Percentiles rank a stretch among this genome's conserved stretches.
These are phyloP conservation scores for Pseudocercospora fijiensis DNA, from an alignment of 2,329 filamentous ascomycete species.

Conservation along the genomic window DNA sequence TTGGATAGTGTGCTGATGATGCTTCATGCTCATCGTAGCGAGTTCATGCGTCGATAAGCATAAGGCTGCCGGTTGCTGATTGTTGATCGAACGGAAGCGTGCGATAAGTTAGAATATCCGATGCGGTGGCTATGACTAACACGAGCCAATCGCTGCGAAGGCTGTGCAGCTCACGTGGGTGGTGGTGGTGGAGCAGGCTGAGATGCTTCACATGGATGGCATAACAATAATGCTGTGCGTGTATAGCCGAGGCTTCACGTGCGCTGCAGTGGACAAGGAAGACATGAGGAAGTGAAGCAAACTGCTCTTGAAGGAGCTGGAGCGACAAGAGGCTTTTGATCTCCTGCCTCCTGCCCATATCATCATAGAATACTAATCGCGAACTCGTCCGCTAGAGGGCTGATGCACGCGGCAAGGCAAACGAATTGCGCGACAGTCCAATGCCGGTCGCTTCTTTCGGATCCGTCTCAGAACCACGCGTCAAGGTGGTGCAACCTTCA, in stretches of 20 bases:
- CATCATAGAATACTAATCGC: not conserved
- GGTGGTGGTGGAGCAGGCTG: not conserved
- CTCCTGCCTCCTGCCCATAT: not conserved
- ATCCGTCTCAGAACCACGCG: slow-evolving; percentile 10
- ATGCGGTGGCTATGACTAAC: not conserved
- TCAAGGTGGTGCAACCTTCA: slow-evolving; percentile 8
- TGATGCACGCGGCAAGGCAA: slow-evolving; percentile 16
- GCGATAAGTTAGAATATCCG: not conserved
- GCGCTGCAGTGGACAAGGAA: not conserved
- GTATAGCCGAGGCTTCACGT: not conserved
- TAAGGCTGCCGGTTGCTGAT: slow-evolving; percentile 6
- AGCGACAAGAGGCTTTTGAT: slow-evolving; percentile 2
- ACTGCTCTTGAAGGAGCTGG: not conserved
- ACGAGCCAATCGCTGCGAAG: not conserved
- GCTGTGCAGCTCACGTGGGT: slow-evolving; percentile 4
- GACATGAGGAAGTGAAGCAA: slow-evolving; percentile 9
- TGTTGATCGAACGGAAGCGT: not conserved
- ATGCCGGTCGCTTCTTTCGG: slow-evolving; percentile 16
- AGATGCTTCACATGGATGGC: not conserved
- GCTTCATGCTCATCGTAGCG: slow-evolving; percentile 26
- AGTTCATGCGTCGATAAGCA: slow-evolving; percentile 11
- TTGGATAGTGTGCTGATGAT: slow-evolving; percentile 17
- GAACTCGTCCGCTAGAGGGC: not conserved
- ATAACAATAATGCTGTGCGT: not conserved
- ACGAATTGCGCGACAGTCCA: slow-evolving; percentile 16